Evolutionary conservation across 176 grass and related monocot species (phyloP).

Genomic region (Elymus sibiricus): DNA sequence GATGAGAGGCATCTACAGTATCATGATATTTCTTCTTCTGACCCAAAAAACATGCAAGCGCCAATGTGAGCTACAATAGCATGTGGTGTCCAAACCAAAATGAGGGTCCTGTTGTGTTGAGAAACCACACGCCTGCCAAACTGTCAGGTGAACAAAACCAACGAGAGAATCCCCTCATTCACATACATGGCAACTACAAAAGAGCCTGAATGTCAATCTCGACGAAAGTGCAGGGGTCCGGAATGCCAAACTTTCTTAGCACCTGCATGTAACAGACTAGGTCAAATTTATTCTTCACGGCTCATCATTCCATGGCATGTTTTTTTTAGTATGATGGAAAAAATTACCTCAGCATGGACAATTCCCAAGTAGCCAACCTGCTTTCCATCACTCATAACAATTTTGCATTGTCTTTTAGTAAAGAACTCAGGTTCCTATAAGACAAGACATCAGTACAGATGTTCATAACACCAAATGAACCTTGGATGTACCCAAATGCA

Average conservation of each 20-base stretch:
- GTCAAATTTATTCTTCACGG: not conserved
- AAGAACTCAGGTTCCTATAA: slow-evolving; percentile 90
- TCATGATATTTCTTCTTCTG: not conserved
- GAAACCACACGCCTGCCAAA: slow-evolving; percentile 1
- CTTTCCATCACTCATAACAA: slow-evolving; percentile 57
- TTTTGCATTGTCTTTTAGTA: slow-evolving; percentile 80
- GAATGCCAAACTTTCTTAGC: slow-evolving; percentile 82
- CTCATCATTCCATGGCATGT: not conserved
- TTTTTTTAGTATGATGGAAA: not conserved
- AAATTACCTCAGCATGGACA: slow-evolving; percentile 76
- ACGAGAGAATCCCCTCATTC: not conserved
- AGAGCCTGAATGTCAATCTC: slow-evolving; percentile 81
- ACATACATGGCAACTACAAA: slow-evolving; percentile 37
- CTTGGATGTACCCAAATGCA: slow-evolving; percentile 7
- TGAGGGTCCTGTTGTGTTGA: not conserved
- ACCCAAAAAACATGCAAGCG: not conserved
- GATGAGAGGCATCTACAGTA: not conserved
- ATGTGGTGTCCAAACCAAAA: not conserved
- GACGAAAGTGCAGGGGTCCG: slow-evolving; percentile 82
- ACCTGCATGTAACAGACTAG: slow-evolving; percentile 41
- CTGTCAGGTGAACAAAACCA: not conserved
- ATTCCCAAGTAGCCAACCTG: slow-evolving; percentile 85
- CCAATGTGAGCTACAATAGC: not conserved
- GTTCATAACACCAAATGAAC: slow-evolving; percentile 9
- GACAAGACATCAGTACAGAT: slow-evolving; percentile 17